phyloP scores from a whole-genome alignment of 1,284 basidiomycete genomes.

The Leccinum solheimii region DNA sequence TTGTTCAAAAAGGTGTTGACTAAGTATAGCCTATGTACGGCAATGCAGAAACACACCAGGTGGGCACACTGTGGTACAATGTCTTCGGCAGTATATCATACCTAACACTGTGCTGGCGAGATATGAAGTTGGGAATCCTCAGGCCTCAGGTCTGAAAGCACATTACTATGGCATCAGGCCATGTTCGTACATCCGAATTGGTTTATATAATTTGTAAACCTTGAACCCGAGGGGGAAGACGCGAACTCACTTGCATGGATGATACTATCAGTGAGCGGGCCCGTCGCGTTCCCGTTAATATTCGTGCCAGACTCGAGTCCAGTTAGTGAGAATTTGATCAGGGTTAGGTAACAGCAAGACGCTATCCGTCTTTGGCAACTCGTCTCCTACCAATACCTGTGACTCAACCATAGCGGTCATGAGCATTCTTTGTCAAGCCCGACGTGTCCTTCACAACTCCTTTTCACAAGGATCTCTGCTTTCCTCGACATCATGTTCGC shows the following conservation, averaged over 20 bases:
- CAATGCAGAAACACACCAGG: background rate
- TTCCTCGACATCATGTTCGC: slow-evolving; percentile 5
- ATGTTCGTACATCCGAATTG: background rate
- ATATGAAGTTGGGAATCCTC: background rate
- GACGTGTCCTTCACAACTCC: slow-evolving; percentile 27
- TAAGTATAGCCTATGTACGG: background rate
- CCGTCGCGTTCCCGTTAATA: background rate
- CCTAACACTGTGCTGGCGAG: background rate
- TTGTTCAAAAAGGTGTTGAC: background rate
- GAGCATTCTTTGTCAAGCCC: slow-evolving; percentile 24
- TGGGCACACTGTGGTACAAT: background rate
- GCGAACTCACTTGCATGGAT: background rate
- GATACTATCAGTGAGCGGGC: no score
- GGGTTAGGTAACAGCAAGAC: background rate
- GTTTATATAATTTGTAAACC: background rate
- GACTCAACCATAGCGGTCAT: slow-evolving; percentile 16
- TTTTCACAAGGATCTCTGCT: slow-evolving; percentile 18
- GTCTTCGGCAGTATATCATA: background rate
- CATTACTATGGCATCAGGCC: background rate
- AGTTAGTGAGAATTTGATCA: slow-evolving; percentile 13
- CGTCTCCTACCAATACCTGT: background rate
- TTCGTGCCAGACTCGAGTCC: background rate
- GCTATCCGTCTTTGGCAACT: slow-evolving; percentile 23
- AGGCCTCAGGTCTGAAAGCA: background rate
- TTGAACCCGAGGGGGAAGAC: no score